Conservation (phyloP, 2,329 filamentous ascomycete genomes). For the Fusarium sp. region DNA sequence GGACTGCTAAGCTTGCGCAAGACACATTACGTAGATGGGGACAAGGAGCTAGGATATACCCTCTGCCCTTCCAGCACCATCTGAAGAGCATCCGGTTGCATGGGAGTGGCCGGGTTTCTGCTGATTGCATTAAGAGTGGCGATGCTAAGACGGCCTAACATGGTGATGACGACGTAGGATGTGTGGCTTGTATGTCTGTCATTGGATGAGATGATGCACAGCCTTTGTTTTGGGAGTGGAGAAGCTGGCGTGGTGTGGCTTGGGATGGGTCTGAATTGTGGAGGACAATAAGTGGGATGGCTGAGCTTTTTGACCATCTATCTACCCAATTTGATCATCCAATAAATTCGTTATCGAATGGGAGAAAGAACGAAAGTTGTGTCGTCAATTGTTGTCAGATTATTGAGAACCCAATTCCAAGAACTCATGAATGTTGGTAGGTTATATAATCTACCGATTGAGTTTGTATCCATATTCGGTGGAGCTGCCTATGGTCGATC, state of each 20-base stretch:
- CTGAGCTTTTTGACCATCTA: constrained; percentile 1
- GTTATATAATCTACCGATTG: not conserved
- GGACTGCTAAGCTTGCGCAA: constrained; percentile 27
- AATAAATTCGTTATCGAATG: not conserved
- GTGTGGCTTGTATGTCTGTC: constrained; percentile 27
- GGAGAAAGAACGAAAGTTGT: not conserved
- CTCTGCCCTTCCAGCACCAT: not conserved
- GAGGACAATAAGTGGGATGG: not conserved
- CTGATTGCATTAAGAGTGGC: constrained; percentile 29
- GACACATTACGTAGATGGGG: constrained; percentile 35
- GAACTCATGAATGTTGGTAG: not conserved
- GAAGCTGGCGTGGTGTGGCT: constrained; percentile 23
- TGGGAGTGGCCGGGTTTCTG: constrained; percentile 12
- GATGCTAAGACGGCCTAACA: constrained; percentile 15
- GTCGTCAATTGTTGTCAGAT: not conserved
- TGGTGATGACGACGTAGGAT: constrained; percentile 32
- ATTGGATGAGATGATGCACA: constrained; percentile 27
- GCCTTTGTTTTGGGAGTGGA: constrained; percentile 36
- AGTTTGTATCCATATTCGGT: not conserved
- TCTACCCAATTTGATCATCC: not conserved
- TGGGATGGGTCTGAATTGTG: not conserved
- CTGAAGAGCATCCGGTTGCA: constrained; percentile 27
- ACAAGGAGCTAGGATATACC: constrained; percentile 3
- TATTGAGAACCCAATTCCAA: no score
- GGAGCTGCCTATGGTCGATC: constrained; percentile 22